Evolutionary conservation across 1,139 yeast species (phyloP), one percentile per base, ranked within the genome.

Genomic region (Hemisphaericaspora xylanilytica): DNA sequence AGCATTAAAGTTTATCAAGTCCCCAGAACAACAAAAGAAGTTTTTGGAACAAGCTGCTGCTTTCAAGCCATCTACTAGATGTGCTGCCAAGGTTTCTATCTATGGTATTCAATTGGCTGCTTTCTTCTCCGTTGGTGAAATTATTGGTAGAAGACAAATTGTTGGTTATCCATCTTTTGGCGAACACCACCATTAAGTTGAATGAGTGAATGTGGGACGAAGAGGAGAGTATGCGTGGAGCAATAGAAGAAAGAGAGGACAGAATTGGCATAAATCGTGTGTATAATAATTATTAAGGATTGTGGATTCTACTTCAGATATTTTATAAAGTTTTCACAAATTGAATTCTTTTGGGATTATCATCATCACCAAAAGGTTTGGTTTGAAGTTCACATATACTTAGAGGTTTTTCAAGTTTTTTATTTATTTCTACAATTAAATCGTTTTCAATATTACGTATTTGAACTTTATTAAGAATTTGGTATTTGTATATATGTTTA

Each of bases 51-150:
- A 70, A 52, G 66, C 67, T 47, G 54, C 61, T 44, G 60, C 70
- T 42, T 72, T 78, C 65, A 62, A 68, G 54, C 70, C 85, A 51
- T 53, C 65, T 54, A 81, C 77, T 66, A 81, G 78, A 50, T 74
- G 73, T 55, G 74, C 73, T 49, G 67, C 80, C 56, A 81, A 79
- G 69, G 87, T 77, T 59, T 84, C 85, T 53, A 82, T 90, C 40
- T 81, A 80, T 64, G 81, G 83, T 52, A 71, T 89, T 52, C 98
- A 92, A 68, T 70, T 92, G 47, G 73, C 87, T 51, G 99, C 97
- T 48, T 78, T 89, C 65, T 92, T 89, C 69, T 82, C 97, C 22
- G 74, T 92, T 38, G 99, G 99, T 61, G 98, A 92, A 76, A 81
- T 90, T 53, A 78, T 92, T 59, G 99, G 99, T 59, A 89, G 98